Evolutionary conservation across 306 rosid species (phyloP).

Genomic region (Fragaria nilgerrensis): DNA sequence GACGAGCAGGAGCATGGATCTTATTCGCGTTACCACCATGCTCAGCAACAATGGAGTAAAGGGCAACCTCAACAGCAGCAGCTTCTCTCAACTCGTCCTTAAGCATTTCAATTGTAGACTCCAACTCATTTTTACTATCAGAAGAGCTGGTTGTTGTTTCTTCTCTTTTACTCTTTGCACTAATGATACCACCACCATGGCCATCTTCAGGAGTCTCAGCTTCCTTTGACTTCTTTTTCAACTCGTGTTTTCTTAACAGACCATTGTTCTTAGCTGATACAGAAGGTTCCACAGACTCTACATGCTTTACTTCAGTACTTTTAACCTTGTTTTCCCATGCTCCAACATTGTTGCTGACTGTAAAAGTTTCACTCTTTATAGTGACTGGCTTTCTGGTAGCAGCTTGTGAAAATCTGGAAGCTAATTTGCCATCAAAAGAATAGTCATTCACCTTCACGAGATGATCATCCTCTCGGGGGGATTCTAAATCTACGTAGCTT

Average conservation of each 20-base stretch:
- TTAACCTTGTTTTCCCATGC: constrained; percentile 18
- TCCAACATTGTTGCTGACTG: constrained; percentile 31
- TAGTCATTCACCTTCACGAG: constrained; percentile 24
- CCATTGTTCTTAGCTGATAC: constrained; percentile 36
- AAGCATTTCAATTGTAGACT: constrained; percentile 63
- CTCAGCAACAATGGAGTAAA: constrained; percentile 78
- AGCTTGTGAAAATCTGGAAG: constrained; percentile 32
- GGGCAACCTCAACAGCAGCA: constrained; percentile 79
- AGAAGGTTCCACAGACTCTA: constrained; percentile 34
- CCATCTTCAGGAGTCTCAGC: constrained; percentile 26
- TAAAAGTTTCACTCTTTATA: constrained; percentile 28
- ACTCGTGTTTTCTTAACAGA: constrained; percentile 27
- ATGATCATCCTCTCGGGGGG: constrained; percentile 28
- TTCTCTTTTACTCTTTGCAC: constrained; percentile 22
- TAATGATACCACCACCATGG: constrained; percentile 24
- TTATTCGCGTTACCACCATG: constrained; percentile 79
- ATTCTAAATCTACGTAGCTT: constrained; percentile 38
- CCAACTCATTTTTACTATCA: constrained; percentile 38
- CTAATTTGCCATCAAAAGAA: constrained; percentile 32
- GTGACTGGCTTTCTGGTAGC: constrained; percentile 33
- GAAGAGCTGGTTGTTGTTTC: constrained; percentile 17
- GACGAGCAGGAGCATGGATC: constrained; percentile 89
- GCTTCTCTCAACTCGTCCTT: constrained; percentile 79
- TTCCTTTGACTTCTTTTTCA: constrained; percentile 34
- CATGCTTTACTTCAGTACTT: constrained; percentile 42